Evolutionary conservation across 2,329 filamentous ascomycete species (phyloP).

Genomic region (Exophiala viscosa): DNA sequence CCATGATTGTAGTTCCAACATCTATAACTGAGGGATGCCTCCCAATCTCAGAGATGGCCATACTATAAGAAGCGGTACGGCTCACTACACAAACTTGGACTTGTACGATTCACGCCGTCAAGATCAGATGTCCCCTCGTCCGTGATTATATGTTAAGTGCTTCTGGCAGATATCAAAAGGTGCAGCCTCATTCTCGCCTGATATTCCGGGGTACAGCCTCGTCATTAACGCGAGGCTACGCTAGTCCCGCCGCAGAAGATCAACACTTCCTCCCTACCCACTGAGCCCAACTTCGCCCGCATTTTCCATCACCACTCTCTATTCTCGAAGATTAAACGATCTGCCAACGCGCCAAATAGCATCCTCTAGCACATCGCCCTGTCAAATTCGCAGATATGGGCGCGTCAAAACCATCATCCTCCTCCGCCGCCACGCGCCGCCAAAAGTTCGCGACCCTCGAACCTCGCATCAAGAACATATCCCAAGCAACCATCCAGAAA

Average conservation of each 20-base stretch:
- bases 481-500: constrained; percentile 42
- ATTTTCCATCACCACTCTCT: background rate
- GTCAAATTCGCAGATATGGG: background rate
- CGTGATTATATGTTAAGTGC: too few relatives aligned
- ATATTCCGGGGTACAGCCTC: background rate
- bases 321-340: background rate
- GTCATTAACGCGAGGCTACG: background rate
- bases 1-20: too few relatives aligned
- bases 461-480: constrained; percentile 40
- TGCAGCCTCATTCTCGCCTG: background rate
- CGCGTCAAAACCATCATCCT: constrained; percentile 7
- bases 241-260: background rate
- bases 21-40: too few relatives aligned
- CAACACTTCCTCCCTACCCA: background rate
- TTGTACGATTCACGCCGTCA: too few relatives aligned
- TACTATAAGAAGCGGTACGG: too few relatives aligned
- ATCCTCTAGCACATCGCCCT: too few relatives aligned
- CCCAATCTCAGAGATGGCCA: too few relatives aligned
- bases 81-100: too few relatives aligned
- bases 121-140: too few relatives aligned
- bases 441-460: constrained; percentile 37
- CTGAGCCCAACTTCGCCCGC: background rate
- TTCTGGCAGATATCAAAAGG: background rate
- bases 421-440: background rate
- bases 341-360: background rate